phyloP scores from a whole-genome alignment of 1,284 basidiomycete species.

The Puccinia coronata region DNA sequence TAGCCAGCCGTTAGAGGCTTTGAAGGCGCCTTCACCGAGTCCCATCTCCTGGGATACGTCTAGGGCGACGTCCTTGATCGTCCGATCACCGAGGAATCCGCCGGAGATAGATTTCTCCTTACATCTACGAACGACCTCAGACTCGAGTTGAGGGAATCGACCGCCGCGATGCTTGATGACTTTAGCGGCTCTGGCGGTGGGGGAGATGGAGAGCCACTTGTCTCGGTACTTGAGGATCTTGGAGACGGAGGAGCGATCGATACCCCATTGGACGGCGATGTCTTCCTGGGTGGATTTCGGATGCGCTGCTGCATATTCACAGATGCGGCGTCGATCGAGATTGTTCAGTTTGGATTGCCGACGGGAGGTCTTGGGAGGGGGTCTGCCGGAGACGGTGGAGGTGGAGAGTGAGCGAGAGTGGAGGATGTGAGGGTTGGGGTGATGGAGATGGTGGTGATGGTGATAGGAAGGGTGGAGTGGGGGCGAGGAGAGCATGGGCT shows the following conservation, averaged over 20 bases:
- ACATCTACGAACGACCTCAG: slow-evolving; percentile 67
- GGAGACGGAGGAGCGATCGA: slow-evolving; percentile 88
- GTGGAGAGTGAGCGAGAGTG: slow-evolving; percentile 80
- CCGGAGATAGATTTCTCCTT: slow-evolving; percentile 64
- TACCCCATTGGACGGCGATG: slow-evolving; percentile 72
- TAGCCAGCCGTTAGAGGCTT: slow-evolving; percentile 84
- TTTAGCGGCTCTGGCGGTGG: slow-evolving; percentile 64
- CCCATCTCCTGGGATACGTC: slow-evolving; percentile 67
- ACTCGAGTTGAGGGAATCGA: slow-evolving; percentile 73
- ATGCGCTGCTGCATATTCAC: slow-evolving; percentile 68
- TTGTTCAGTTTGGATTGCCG: slow-evolving; percentile 72
- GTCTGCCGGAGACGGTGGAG: slow-evolving; percentile 82
- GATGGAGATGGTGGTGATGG: slow-evolving; percentile 70
- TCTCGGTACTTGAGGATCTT: slow-evolving; percentile 83
- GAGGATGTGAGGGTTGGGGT: slow-evolving; percentile 67
- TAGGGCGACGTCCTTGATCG: slow-evolving; percentile 72
- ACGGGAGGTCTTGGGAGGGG: slow-evolving; percentile 69
- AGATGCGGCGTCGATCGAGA: slow-evolving; percentile 74
- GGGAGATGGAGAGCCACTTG: slow-evolving; percentile 73
- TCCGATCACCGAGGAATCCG: slow-evolving; percentile 68
- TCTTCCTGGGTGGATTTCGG: slow-evolving; percentile 67
- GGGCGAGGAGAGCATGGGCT: slow-evolving; percentile 50
- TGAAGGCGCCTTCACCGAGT: slow-evolving; percentile 71
- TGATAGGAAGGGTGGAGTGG: slow-evolving; percentile 71
- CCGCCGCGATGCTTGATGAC: slow-evolving; percentile 67